These are phyloP conservation scores for Clarireedia homoeocarpa DNA, from an alignment of 2,329 filamentous ascomycete genomes.

Conservation along the genomic window DNA sequence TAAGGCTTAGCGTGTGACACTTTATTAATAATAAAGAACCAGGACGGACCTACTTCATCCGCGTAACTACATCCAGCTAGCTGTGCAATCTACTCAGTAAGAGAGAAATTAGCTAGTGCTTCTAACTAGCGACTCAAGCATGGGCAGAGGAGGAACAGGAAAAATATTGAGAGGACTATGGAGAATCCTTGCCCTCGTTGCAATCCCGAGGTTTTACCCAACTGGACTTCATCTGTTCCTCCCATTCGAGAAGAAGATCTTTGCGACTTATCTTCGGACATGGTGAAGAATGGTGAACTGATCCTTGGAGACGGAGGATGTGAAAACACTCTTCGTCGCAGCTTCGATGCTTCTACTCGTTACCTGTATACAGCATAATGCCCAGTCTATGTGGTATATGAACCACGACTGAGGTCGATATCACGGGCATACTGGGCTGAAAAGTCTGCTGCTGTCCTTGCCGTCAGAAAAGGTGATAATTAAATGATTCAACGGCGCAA, in stretches of 20 bases:
- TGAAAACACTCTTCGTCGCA: slow-evolving; percentile 4
- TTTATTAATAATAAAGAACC: too few species aligned
- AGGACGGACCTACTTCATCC: too few species aligned
- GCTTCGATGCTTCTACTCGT: slow-evolving; percentile 3
- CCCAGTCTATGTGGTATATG: too few species aligned
- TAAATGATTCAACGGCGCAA: too few species aligned
- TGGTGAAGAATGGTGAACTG: slow-evolving; percentile 2
- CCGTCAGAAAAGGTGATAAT: too few species aligned
- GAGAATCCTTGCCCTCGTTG: background rate
- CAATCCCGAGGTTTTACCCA: slow-evolving; percentile 2
- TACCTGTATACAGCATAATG: slow-evolving; percentile 8
- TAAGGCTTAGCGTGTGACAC: too few species aligned
- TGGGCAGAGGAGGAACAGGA: slow-evolving; percentile 18
- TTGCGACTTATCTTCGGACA: background rate
- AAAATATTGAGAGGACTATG: slow-evolving; percentile 6
- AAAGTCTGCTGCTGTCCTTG: too few species aligned
- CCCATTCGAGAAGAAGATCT: background rate
- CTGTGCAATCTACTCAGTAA: too few species aligned
- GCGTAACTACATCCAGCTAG: too few species aligned
- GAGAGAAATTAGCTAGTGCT: slow-evolving; percentile 22
- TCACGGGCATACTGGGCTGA: too few species aligned
- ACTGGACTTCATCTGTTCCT: slow-evolving; percentile 6
- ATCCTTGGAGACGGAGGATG: slow-evolving; percentile 6
- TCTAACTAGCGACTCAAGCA: slow-evolving; percentile 25
- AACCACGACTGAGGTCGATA: too few species aligned